Evolutionary conservation across 371 early-diverging fungal species (phyloP).

Genomic region (Rhizopus microsporus): DNA sequence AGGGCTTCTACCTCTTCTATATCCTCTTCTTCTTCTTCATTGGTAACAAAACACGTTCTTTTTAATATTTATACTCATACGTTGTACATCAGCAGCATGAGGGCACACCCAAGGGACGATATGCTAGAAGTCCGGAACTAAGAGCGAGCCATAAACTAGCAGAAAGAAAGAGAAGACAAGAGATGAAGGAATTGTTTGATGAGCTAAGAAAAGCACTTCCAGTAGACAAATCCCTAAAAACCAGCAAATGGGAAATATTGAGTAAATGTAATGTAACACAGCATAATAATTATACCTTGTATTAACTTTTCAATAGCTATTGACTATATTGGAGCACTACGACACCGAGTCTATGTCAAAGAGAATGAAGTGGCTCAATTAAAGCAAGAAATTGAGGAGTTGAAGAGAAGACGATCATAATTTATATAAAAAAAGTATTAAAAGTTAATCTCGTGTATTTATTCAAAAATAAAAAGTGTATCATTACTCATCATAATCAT

Average conservation of each 20-base stretch:
- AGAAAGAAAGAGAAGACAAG: conserved; percentile 73
- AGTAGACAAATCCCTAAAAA: conserved; percentile 62
- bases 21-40: conserved; percentile 5
- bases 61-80: background rate
- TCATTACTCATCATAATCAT: background rate
- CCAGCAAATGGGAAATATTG: conserved; percentile 81
- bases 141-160: conserved; percentile 74
- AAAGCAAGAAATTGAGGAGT: conserved; percentile 1
- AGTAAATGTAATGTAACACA: conserved; percentile 56
- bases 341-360: background rate
- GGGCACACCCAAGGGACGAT: conserved; percentile 28
- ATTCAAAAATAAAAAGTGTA: background rate
- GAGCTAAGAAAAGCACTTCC: conserved; percentile 68
- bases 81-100: background rate
- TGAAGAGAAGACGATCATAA: background rate
- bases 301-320: background rate
- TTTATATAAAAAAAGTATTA: background rate
- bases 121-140: conserved; percentile 62
- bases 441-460: background rate
- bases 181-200: conserved; percentile 84
- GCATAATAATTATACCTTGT: conserved; percentile 1
- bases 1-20: conserved; percentile 2
- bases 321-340: conserved; percentile 2
- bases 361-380: conserved; percentile 2
- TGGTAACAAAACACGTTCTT: background rate